Evolutionary conservation across 495 filamentous ascomycete genomes (phyloP).

Genomic region (Aspergillus egyptiacus): DNA sequence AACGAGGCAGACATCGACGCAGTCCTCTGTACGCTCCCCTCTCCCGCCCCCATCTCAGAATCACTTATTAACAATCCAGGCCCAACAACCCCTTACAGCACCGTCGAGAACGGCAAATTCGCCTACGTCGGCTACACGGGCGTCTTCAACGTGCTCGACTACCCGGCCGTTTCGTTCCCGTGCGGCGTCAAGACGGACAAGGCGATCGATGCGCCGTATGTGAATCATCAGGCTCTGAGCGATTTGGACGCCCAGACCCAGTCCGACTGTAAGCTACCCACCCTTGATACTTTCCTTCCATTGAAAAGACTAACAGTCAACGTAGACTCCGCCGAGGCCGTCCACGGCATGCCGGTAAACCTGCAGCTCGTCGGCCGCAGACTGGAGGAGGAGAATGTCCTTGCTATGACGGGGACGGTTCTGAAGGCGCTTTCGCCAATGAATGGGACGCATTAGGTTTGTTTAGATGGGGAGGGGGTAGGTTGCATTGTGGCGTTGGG

Average conservation of each 20-base stretch:
- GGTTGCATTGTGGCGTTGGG: not conserved
- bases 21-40: slow-evolving; percentile 6
- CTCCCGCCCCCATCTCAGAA: not conserved
- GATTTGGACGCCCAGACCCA: slow-evolving; percentile 3
- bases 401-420: slow-evolving; percentile 4
- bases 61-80: not conserved
- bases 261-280: slow-evolving; percentile 2
- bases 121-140: slow-evolving; percentile 10
- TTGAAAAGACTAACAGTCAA: not conserved
- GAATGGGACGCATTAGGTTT: not conserved
- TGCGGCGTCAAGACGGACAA: slow-evolving; percentile 6
- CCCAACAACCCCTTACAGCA: slow-evolving; percentile 5
- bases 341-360: slow-evolving; percentile 6
- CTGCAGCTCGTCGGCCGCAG: slow-evolving; percentile 7
- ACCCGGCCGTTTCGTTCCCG: slow-evolving; percentile 9
- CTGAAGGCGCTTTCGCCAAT: slow-evolving; percentile 1
- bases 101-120: slow-evolving; percentile 9
- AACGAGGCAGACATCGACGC: slow-evolving; percentile 12
- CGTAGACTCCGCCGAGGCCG: slow-evolving; percentile 6
- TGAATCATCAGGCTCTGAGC: not conserved
- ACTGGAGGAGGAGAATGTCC: slow-evolving; percentile 5
- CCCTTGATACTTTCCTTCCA: not conserved
- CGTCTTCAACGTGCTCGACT: slow-evolving; percentile 9
- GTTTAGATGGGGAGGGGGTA: too few species aligned
- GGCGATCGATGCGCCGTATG: not conserved